Conservation (phyloP, 1,284 basidiomycete species). For the Cutaneotrichosporon mucoides region DNA sequence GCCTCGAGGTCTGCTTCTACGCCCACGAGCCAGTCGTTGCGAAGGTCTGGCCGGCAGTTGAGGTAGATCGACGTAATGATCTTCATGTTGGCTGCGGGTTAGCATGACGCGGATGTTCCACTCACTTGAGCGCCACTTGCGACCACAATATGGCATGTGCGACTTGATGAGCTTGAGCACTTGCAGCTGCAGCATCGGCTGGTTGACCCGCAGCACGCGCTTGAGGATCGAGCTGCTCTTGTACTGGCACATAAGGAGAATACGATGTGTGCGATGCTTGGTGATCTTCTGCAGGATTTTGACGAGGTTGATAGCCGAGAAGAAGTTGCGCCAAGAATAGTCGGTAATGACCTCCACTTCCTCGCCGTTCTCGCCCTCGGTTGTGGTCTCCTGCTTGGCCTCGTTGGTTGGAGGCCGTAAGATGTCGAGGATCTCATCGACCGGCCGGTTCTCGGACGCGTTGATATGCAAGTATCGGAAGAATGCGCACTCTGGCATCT, state of each 20-base stretch:
- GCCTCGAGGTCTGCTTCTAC: conserved; percentile 86
- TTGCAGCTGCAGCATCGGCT: conserved; percentile 90
- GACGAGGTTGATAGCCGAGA: conserved; percentile 95
- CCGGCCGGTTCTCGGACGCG: conserved; percentile 48
- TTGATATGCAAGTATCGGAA: conserved; percentile 75
- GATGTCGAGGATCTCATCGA: neutral
- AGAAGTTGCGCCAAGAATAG: conserved; percentile 98
- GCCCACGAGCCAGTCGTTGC: conserved; percentile 96
- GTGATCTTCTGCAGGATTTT: conserved; percentile 98
- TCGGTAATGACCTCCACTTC: conserved; percentile 88
- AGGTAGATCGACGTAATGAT: conserved; percentile 98
- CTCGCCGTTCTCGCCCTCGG: conserved; percentile 53
- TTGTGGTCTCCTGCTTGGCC: neutral
- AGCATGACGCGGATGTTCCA: conserved; percentile 1
- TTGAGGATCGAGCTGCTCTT: conserved; percentile 97
- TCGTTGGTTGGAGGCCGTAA: neutral
- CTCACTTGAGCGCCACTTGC: conserved; percentile 96
- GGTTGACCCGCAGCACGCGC: conserved; percentile 86
- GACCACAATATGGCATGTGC: conserved; percentile 95
- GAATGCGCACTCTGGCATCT: conserved; percentile 63
- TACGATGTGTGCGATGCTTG: conserved; percentile 88
- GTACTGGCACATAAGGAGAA: conserved; percentile 95
- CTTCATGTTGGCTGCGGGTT: conserved; percentile 88
- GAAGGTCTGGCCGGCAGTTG: conserved; percentile 90
- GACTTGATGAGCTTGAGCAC: conserved; percentile 98